Conservation (phyloP, 176 grass and related monocot species). For the Chloris gayana region DNA sequence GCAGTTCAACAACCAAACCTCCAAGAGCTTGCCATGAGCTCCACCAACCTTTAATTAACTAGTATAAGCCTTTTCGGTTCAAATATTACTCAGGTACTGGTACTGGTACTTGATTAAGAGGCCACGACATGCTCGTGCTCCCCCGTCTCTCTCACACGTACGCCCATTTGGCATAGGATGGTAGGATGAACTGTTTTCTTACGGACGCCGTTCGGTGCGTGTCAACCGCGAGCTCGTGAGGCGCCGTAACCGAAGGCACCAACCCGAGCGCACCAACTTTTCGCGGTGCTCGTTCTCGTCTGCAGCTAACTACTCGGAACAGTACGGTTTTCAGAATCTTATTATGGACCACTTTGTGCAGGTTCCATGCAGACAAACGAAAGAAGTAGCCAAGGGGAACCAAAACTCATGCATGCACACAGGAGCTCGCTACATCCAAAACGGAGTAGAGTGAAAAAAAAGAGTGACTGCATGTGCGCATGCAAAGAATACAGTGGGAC, state of each 20-base stretch:
- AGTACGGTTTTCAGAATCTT: background rate
- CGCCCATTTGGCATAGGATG: background rate
- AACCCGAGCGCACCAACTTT: background rate
- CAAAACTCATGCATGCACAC: background rate
- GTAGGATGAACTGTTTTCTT: background rate
- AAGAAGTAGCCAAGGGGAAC: background rate
- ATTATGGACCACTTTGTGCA: background rate
- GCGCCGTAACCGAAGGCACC: background rate
- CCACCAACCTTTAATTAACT: too few relatives aligned
- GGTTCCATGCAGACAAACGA: constrained; percentile 14
- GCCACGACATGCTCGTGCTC: too few relatives aligned
- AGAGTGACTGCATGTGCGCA: constrained; percentile 19
- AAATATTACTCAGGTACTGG: too few relatives aligned
- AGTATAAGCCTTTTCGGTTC: too few relatives aligned
- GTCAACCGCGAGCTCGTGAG: background rate
- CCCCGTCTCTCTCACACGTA: too few relatives aligned
- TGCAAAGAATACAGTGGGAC: background rate
- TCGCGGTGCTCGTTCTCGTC: background rate
- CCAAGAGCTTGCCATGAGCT: too few relatives aligned
- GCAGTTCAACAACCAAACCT: background rate
- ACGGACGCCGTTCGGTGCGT: background rate
- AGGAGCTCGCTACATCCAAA: constrained; percentile 10
- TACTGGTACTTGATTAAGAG: too few relatives aligned
- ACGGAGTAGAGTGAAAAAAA: background rate
- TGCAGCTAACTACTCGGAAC: background rate